A percentile compares a stretch with the other conserved stretches of the same genome.
Evolutionary conservation across 2,329 filamentous ascomycete species (phyloP).

Genomic region (Shiraia sp.): DNA sequence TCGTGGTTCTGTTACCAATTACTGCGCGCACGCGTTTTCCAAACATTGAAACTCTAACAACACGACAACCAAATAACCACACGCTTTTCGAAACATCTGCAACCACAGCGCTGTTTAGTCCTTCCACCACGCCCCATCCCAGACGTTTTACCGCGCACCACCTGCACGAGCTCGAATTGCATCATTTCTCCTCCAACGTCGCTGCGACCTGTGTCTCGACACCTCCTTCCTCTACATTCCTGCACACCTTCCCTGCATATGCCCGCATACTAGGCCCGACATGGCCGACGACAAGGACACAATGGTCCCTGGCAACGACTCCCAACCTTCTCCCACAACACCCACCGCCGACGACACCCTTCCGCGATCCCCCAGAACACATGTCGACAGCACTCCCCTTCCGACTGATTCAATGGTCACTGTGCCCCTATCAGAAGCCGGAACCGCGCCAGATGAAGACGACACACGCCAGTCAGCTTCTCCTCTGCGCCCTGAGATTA

Average conservation of each 20-base stretch:
- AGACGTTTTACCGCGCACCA: no score
- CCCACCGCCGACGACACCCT: conserved; percentile 10
- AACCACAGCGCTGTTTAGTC: conserved; percentile 21
- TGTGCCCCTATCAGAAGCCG: conserved; percentile 71
- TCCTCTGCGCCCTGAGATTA: conserved; percentile 35
- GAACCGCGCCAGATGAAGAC: conserved; percentile 40
- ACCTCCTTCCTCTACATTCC: no score
- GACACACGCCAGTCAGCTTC: conserved; percentile 10
- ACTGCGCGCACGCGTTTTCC: neutral
- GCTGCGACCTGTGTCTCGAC: no score
- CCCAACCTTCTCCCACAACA: neutral
- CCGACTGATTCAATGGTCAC: conserved; percentile 75
- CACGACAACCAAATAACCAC: neutral
- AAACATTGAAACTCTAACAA: no score
- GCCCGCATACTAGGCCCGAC: conserved; percentile 12
- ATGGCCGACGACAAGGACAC: conserved; percentile 18
- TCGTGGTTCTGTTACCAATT: neutral
- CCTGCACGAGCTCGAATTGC: no score
- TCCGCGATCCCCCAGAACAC: conserved; percentile 29
- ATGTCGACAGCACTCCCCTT: conserved; percentile 35
- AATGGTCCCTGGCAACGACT: conserved; percentile 25
- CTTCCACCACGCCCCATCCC: conserved; percentile 11
- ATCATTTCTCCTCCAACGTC: no score
- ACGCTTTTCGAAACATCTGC: conserved; percentile 25
- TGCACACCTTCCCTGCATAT: conserved; percentile 10